Evolutionary conservation across 768 basidiomycete species (phyloP).

Genomic region (Russula olivacea): DNA sequence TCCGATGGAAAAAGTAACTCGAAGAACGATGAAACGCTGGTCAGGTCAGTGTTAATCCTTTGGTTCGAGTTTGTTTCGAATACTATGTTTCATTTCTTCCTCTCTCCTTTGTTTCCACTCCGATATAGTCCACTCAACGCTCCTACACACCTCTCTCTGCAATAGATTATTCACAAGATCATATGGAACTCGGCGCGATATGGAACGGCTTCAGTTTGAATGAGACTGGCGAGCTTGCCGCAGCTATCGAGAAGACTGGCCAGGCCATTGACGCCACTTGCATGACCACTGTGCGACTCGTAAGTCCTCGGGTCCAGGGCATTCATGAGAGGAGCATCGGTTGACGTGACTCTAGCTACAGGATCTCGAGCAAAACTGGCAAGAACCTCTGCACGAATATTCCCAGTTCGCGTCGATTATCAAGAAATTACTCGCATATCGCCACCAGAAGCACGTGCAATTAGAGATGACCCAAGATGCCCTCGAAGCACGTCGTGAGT

Average conservation of each 20-base stretch:
- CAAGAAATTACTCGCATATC: conserved; percentile 87
- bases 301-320: conserved; percentile 35
- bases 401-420: conserved; percentile 92
- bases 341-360: conserved; percentile 53
- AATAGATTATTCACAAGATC: conserved; percentile 75
- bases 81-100: background rate
- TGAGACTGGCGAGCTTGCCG: conserved; percentile 65
- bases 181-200: conserved; percentile 85
- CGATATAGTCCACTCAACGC: background rate
- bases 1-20: conserved; percentile 94
- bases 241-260: conserved; percentile 92
- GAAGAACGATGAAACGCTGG: conserved; percentile 91
- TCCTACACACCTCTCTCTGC: background rate
- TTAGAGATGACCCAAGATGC: conserved; percentile 95
- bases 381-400: conserved; percentile 95
- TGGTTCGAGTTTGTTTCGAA: background rate
- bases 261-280: conserved; percentile 95
- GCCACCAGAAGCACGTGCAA: conserved; percentile 97
- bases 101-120: background rate
- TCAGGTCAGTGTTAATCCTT: conserved; percentile 50
- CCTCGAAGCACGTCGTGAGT: conserved; percentile 76
- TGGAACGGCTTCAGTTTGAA: conserved; percentile 92
- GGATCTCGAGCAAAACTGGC: conserved; percentile 91
- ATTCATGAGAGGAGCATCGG: background rate
- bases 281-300: conserved; percentile 85